Evolutionary conservation across 1,284 basidiomycete species (phyloP).

Genomic region (Cryptococcus sp.): DNA sequence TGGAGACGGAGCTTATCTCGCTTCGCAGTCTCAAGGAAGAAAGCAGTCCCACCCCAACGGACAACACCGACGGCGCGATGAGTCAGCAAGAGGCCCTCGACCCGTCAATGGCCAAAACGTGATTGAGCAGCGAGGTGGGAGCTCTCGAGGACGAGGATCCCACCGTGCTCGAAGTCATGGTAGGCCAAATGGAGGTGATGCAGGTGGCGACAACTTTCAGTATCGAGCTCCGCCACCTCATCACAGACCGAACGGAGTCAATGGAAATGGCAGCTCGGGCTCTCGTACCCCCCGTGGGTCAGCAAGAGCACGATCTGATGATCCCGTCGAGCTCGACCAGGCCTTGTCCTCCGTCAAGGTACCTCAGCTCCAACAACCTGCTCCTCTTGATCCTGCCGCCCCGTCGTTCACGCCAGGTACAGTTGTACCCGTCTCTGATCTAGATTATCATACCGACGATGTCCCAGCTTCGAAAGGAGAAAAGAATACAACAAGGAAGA

Average conservation of each 20-base stretch:
- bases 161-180: no score
- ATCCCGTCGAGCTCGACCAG: neutral
- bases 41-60: no score
- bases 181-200: no score
- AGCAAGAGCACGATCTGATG: no score
- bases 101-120: neutral
- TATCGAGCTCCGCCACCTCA: no score
- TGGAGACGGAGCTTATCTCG: slow-evolving; percentile 37
- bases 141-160: no score
- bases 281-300: no score
- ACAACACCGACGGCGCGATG: neutral
- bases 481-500: neutral
- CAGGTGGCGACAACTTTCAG: no score
- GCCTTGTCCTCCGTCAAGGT: slow-evolving; percentile 4
- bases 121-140: no score
- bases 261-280: no score
- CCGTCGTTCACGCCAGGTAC: slow-evolving; percentile 16
- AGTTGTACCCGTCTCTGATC: slow-evolving; percentile 8
- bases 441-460: slow-evolving; percentile 4
- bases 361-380: slow-evolving; percentile 11
- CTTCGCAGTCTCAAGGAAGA: neutral
- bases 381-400: slow-evolving; percentile 13
- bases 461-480: neutral
- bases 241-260: no score
- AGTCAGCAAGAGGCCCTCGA: neutral